phyloP scores from a whole-genome alignment of 306 rosid species.

The Quercus rubra region DNA sequence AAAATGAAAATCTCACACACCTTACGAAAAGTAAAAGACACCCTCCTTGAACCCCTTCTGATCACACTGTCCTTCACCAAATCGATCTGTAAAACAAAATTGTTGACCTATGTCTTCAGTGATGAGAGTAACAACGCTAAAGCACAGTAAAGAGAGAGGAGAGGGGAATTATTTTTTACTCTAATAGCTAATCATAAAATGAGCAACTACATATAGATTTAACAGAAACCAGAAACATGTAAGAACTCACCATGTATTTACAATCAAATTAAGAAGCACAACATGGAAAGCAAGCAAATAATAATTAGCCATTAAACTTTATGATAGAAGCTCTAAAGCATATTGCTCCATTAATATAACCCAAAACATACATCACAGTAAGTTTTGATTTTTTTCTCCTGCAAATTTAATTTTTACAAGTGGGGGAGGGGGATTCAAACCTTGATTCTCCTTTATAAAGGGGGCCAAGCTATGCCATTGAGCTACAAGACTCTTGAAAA shows the following conservation, averaged over 20 bases:
- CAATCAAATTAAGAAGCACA: neutral
- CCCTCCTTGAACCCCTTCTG: constrained; percentile 76
- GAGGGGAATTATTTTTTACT: neutral
- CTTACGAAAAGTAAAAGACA: constrained; percentile 83
- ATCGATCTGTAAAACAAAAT: constrained; percentile 55
- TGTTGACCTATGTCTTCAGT: constrained; percentile 5
- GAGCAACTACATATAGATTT: neutral
- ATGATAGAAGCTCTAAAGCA: neutral
- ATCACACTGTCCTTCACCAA: constrained; percentile 53
- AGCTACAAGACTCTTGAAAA: too few relatives aligned
- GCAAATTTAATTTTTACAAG: too few relatives aligned
- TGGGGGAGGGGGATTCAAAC: too few relatives aligned
- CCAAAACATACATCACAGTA: neutral
- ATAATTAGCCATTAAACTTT: neutral
- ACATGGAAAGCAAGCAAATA: neutral
- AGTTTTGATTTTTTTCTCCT: too few relatives aligned
- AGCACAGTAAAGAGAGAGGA: neutral
- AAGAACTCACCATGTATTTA: neutral
- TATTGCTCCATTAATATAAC: neutral
- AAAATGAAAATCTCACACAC: constrained; percentile 34
- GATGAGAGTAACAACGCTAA: constrained; percentile 7
- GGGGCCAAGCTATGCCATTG: too few relatives aligned
- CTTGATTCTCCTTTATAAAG: too few relatives aligned
- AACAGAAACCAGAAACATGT: neutral
- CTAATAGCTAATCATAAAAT: neutral